Base-by-base conservation (phyloP, 2,329 filamentous ascomycete species). In the Alternaria alternata region DNA sequence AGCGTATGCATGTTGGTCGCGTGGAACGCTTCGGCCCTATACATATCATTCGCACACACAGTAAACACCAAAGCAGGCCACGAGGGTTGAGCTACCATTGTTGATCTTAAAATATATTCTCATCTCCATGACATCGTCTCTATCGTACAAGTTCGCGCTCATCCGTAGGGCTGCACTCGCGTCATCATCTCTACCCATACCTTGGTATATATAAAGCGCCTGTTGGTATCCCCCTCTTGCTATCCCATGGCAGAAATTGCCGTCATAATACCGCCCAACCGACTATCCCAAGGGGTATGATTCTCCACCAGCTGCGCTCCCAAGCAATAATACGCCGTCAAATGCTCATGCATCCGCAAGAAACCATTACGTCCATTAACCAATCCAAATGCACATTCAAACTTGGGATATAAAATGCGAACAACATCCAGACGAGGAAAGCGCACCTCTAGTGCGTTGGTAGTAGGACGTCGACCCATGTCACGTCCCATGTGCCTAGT, bases 341-440 rank as follows among this genome's bases (percentile, higher is more conserved):
- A 62, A 62, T 62, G 59, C 57, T 54, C 42, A 68, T 70, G 48
- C 55, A 55, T 43, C 48, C 57, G 44, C 63, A 43, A 60, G 54
- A 62, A 56, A 57, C 56, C 53, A 57, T 60, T 47, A 36, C 41
- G 20, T 58, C 55, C 30, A 43, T 43, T 51, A 51, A 32, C 52
- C 56, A 39, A 20, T 48, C 47, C 28, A 55, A 38, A 60, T 54
- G 59, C 51, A 58, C 51, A 54, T 54, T 18, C 20, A 54, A 47
- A 57, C 22, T 36, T 53, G 52, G 18, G 22, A 56, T 51, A 48
- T 28, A 22, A 22, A 20, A 51, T 44, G 43, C 55, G 18, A 30
- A 43, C 51, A 48, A 52, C 12, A 48, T 53, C 20, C 44, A 30
- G 28, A 30, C 36, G 34, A 18, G 26, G 36, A 26, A 34, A 22